A percentile compares a stretch with the other conserved stretches of the same genome.
These are phyloP conservation scores for Physocladia obscura DNA, from an alignment of 192 early-diverging fungal genomes.

Conservation along the genomic window DNA sequence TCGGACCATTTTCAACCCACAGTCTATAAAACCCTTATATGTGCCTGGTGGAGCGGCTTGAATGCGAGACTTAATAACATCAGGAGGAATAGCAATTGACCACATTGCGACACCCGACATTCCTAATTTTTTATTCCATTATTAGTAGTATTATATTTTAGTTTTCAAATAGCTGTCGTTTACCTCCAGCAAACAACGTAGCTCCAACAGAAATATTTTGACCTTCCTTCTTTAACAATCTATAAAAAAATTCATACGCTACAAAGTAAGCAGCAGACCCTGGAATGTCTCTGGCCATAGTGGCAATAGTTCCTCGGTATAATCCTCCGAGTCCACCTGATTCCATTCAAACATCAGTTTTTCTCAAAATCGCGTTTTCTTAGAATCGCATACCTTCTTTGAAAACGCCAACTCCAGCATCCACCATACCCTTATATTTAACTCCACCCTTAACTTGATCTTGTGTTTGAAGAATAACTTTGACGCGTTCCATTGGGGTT, in stretches of 20 bases:
- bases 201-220: constrained; percentile 66
- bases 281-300: constrained; percentile 79
- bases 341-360: no score
- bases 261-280: constrained; percentile 82
- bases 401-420: constrained; percentile 80
- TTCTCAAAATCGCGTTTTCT: not conserved
- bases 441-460: constrained; percentile 61
- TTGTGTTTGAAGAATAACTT: constrained; percentile 82
- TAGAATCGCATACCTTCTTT: constrained; percentile 56
- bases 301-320: constrained; percentile 85
- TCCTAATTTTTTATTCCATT: not conserved
- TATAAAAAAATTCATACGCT: constrained; percentile 76
- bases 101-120: constrained; percentile 93
- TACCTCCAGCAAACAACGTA: constrained; percentile 86
- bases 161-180: no score
- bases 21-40: constrained; percentile 71
- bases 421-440: constrained; percentile 88
- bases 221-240: constrained; percentile 65
- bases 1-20: constrained; percentile 70
- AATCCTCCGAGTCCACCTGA: constrained; percentile 70
- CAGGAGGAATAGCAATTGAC: constrained; percentile 88
- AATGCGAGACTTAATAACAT: constrained; percentile 87
- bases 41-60: constrained; percentile 84
- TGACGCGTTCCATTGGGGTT: constrained; percentile 45
- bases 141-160: not conserved